phyloP scores from a whole-genome alignment of 495 filamentous ascomycete species.

The Hypomontagnella submonticulosa region DNA sequence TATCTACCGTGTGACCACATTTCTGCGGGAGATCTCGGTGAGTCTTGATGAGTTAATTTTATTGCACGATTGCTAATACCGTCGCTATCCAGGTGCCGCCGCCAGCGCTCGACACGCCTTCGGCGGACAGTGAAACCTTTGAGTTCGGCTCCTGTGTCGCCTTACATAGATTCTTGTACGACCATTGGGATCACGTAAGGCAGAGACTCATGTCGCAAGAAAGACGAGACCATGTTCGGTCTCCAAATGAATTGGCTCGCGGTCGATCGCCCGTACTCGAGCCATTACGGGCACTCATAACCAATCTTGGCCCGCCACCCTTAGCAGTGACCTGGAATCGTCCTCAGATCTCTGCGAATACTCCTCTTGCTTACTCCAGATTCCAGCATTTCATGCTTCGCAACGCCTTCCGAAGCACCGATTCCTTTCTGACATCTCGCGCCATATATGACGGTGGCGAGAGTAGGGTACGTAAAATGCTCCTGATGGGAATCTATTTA shows the following conservation, averaged over 20 bases:
- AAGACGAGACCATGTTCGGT: constrained; percentile 61
- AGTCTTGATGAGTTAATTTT: constrained; percentile 17
- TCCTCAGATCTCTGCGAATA: constrained; percentile 67
- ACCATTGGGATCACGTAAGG: constrained; percentile 74
- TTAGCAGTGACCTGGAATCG: constrained; percentile 72
- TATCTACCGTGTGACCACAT: constrained; percentile 70
- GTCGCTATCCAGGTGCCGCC: constrained; percentile 52
- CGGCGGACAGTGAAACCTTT: constrained; percentile 62
- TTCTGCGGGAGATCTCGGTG: constrained; percentile 71
- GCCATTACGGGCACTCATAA: constrained; percentile 65
- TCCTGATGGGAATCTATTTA: background rate
- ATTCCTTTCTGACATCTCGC: constrained; percentile 67
- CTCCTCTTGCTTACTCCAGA: constrained; percentile 68
- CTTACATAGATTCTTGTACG: constrained; percentile 72
- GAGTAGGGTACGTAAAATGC: constrained; percentile 59
- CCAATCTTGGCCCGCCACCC: constrained; percentile 70
- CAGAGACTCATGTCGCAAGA: constrained; percentile 69
- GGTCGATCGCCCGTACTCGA: constrained; percentile 61
- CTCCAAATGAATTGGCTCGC: constrained; percentile 59
- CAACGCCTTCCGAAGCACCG: constrained; percentile 70
- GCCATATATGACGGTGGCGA: constrained; percentile 76
- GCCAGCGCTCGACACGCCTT: constrained; percentile 46
- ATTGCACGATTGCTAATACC: constrained; percentile 12
- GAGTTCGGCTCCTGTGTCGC: constrained; percentile 75
- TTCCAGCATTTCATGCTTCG: constrained; percentile 77